A percentile compares a stretch with the other conserved stretches of the same genome.
phyloP scores from a whole-genome alignment of 2,329 filamentous ascomycete genomes.

The Colletotrichum gigasporum region DNA sequence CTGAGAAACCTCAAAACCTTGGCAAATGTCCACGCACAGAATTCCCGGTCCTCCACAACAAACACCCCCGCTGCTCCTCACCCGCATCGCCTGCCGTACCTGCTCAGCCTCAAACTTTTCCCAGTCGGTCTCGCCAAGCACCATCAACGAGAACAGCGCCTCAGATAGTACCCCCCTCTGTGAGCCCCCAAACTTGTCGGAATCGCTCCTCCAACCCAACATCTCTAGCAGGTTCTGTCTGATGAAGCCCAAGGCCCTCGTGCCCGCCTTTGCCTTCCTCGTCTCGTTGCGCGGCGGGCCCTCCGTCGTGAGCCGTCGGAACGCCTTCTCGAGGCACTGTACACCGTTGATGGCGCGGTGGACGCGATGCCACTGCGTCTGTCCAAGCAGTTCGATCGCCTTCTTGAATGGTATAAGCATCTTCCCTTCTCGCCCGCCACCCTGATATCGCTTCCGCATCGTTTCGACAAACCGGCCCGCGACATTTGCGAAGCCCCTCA shows the following conservation, averaged over 20 bases:
- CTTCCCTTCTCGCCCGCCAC: neutral
- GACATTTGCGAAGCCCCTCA: neutral
- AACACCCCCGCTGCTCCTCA: neutral
- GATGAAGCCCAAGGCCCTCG: neutral
- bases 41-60: neutral
- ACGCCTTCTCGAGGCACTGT: slow-evolving; percentile 3
- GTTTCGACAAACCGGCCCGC: slow-evolving; percentile 4
- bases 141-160: neutral
- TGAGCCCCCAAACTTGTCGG: neutral
- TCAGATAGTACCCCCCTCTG: neutral
- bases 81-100: neutral
- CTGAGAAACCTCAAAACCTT: slow-evolving; percentile 2
- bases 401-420: neutral
- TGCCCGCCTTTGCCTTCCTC: neutral
- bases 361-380: slow-evolving; percentile 11
- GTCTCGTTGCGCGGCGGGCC: no score
- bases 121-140: slow-evolving; percentile 6
- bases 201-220: slow-evolving; percentile 13
- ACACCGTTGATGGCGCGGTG: slow-evolving; percentile 19
- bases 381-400: neutral
- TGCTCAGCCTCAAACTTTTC: neutral
- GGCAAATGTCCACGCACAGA: neutral
- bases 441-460: neutral
- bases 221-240: neutral
- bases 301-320: neutral